These are phyloP conservation scores for Eimeria sp. DNA, from an alignment of 169 alveolate genomes.

Conservation along the genomic window DNA sequence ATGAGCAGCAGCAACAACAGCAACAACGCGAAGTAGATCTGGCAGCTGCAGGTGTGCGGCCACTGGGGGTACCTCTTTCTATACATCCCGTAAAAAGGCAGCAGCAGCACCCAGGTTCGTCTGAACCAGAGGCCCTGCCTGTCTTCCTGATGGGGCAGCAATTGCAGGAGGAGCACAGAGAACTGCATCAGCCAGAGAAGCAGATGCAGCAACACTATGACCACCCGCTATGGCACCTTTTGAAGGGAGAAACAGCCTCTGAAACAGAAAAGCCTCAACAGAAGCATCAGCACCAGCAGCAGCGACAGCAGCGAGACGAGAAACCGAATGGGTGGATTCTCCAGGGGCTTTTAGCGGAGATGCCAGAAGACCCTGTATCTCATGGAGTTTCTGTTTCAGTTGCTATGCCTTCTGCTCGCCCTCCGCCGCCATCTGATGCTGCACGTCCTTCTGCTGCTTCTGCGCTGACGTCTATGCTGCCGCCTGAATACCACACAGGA, in stretches of 20 bases:
- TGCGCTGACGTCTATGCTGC: constrained; percentile 6
- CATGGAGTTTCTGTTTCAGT: background rate
- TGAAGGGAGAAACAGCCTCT: constrained; percentile 17
- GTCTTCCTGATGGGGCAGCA: constrained; percentile 31
- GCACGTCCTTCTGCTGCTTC: background rate
- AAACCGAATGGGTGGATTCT: background rate
- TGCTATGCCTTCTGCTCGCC: constrained; percentile 8
- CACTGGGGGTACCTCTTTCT: constrained; percentile 67
- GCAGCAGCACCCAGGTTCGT: constrained; percentile 37
- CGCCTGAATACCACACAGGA: constrained; percentile 38
- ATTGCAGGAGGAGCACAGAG: constrained; percentile 54
- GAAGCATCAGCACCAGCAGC: constrained; percentile 53
- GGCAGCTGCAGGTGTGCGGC: constrained; percentile 70
- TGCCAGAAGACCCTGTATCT: background rate
- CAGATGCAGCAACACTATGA: constrained; percentile 37
- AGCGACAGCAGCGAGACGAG: constrained; percentile 37
- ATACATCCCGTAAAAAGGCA: constrained; percentile 31
- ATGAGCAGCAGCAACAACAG: constrained; percentile 72
- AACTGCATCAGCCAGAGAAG: constrained; percentile 63
- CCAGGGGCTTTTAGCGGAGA: constrained; percentile 21
- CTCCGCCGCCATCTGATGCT: background rate
- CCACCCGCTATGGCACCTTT: constrained; percentile 69
- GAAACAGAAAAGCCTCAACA: background rate
- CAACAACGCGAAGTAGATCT: constrained; percentile 61
- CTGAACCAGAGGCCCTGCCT: constrained; percentile 49